Evolutionary conservation across 192 early-diverging fungal genomes (phyloP).

Genomic region (Physocladia obscura): DNA sequence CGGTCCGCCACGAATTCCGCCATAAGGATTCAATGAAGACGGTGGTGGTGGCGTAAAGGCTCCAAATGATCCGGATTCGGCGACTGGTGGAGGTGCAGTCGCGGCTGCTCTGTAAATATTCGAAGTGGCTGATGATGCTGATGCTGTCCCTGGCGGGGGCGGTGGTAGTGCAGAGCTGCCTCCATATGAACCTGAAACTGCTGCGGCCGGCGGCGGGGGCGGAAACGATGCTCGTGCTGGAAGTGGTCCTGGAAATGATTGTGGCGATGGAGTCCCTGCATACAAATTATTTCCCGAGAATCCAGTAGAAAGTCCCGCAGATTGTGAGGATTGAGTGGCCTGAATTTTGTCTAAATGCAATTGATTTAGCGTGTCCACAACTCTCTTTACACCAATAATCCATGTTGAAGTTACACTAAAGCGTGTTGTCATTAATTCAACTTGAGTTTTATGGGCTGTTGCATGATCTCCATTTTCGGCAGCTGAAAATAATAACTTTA

Average conservation of each 20-base stretch:
- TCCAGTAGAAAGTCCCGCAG: not conserved
- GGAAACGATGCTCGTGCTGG: not conserved
- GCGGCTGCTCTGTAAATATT: not conserved
- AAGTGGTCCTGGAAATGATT: not conserved
- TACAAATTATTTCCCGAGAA: not conserved
- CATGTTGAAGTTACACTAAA: slow-evolving; percentile 63
- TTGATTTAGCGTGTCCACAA: slow-evolving; percentile 55
- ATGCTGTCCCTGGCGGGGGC: not conserved
- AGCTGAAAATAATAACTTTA: no score
- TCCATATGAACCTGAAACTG: not conserved
- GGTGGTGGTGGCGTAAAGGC: slow-evolving; percentile 12
- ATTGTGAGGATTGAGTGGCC: not conserved
- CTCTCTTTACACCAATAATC: slow-evolving; percentile 71
- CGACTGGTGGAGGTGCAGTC: not conserved
- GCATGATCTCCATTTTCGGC: slow-evolving; percentile 54
- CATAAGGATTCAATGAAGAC: slow-evolving; percentile 15
- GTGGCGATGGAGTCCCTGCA: not conserved
- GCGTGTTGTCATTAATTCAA: slow-evolving; percentile 71
- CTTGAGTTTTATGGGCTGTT: slow-evolving; percentile 56
- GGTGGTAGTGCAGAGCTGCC: not conserved
- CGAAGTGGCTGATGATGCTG: not conserved
- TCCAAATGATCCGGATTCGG: not conserved
- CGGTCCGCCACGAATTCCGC: not conserved
- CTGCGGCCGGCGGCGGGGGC: slow-evolving; percentile 5
- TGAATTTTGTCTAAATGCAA: slow-evolving; percentile 17